phyloP scores from a whole-genome alignment of 2,329 filamentous ascomycete species.

The Penicillium sp. region DNA sequence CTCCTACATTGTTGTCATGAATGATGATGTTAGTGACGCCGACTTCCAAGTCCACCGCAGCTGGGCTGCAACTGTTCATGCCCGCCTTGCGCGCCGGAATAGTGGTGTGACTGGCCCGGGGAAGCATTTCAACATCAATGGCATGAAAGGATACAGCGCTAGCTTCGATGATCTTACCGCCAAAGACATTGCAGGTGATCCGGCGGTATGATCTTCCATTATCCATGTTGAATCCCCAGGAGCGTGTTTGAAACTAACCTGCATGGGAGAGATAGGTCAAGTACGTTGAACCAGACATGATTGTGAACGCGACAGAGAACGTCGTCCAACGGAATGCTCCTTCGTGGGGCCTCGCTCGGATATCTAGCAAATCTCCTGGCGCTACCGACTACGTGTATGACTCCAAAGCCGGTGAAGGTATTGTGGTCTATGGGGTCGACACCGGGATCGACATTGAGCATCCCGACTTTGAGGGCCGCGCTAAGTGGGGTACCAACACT shows the following conservation, averaged over 20 bases:
- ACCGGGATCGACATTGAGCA: constrained; percentile 38
- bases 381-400: constrained; percentile 37
- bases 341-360: constrained; percentile 37
- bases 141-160: constrained; percentile 10
- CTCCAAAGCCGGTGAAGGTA: constrained; percentile 33
- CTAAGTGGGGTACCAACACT: constrained; percentile 35
- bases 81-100: neutral
- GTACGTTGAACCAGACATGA: constrained; percentile 13
- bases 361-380: constrained; percentile 27
- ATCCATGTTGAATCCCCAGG: neutral
- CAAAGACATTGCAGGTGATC: constrained; percentile 9
- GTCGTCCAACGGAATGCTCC: constrained; percentile 18
- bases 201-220: constrained; percentile 3
- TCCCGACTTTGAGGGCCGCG: constrained; percentile 38
- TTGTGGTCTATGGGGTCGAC: constrained; percentile 40
- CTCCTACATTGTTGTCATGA: constrained; percentile 15
- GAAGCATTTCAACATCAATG: constrained; percentile 13
- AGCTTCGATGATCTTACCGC: constrained; percentile 8
- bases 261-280: constrained; percentile 10
- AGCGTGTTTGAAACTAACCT: constrained; percentile 2
- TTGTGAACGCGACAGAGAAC: constrained; percentile 9
- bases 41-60: constrained; percentile 4
- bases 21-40: constrained; percentile 5
- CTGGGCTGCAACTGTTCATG: constrained; percentile 8
- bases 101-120: constrained; percentile 7